Evolutionary conservation across 169 alveolate species (phyloP), one percentile per base, ranked within the genome.

Genomic region (Plasmodium reichenowi): DNA sequence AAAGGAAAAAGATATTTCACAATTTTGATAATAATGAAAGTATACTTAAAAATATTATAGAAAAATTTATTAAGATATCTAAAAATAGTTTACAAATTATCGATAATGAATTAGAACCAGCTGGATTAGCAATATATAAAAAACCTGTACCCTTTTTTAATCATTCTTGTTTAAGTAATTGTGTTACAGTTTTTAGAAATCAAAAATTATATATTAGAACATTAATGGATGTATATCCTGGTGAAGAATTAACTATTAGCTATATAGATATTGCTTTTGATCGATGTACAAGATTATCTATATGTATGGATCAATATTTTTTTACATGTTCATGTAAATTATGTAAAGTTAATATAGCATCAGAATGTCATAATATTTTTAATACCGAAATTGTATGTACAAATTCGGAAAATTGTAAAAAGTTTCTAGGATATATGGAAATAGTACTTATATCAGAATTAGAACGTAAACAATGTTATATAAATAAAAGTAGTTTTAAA

Each of bases 141-240:
- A 78, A 78, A 24, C 89, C 89, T 2, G 76, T 78, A 2, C 78
- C 89, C 7, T 78, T 48, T 29, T 78, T 78, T 78, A 78, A 78
- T 52, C 89, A 78, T 59, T 78, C 89, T n/a, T 78, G 89, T 50
- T 78, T 78, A 58, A 78, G 76, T 78, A 78, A 78, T 59, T 78
- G 89, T 78, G 62, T 78, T 9, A 78, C 89, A 47, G 67, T 78
- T 26, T 78, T 78, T 50, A 66, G 67, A 78, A 78, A 78, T 58
- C 89, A 78, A 12, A 78, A 66, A 59, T 2, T 78, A 10, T 78
- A 24, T 47, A 78, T 78, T 26, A 50, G 78, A 48, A 78, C 89
- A 10, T 52, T 78, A 71, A 43, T 78, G 60, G 89, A 78, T 78
- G 56, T 78, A 29, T 78, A 78, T 78, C 89, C 89, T 17, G 89